Conservation (phyloP, 768 basidiomycete genomes). For the Leccinellum rugosiceps region DNA sequence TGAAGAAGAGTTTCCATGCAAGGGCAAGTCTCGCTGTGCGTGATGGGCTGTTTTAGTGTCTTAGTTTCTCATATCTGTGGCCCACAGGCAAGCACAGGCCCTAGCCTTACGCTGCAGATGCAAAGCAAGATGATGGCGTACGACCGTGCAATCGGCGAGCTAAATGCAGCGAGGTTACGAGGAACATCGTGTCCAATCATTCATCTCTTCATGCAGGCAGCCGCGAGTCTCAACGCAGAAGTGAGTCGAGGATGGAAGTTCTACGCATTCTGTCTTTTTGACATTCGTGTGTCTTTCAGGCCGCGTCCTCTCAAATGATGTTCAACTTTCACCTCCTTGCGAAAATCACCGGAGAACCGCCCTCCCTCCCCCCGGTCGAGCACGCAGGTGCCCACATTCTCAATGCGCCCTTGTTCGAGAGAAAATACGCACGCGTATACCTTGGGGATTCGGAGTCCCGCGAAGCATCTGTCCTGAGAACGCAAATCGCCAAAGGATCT, state of each 20-base stretch:
- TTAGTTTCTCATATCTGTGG: constrained; percentile 3
- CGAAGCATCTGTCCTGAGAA: constrained; percentile 61
- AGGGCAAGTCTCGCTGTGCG: constrained; percentile 32
- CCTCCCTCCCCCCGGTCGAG: constrained; percentile 68
- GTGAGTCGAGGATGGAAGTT: constrained; percentile 31
- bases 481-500: constrained; percentile 75
- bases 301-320: constrained; percentile 55
- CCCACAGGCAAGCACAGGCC: constrained; percentile 41
- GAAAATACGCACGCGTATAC: constrained; percentile 80
- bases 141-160: constrained; percentile 72
- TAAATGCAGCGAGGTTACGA: constrained; percentile 72
- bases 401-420: constrained; percentile 74
- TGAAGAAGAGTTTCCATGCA: constrained; percentile 33
- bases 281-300: constrained; percentile 28
- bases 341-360: constrained; percentile 76
- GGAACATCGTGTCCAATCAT: constrained; percentile 75
- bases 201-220: constrained; percentile 67
- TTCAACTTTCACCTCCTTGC: constrained; percentile 71
- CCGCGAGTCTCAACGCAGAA: constrained; percentile 55
- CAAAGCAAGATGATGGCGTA: constrained; percentile 97
- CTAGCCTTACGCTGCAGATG: constrained; percentile 70
- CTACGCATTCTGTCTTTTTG: background rate
- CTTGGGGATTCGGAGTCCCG: constrained; percentile 61
- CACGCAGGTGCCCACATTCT: constrained; percentile 81
- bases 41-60: constrained; percentile 5